These are phyloP conservation scores for Colletotrichum incanum DNA, from an alignment of 2,329 filamentous ascomycete genomes.

Conservation along the genomic window DNA sequence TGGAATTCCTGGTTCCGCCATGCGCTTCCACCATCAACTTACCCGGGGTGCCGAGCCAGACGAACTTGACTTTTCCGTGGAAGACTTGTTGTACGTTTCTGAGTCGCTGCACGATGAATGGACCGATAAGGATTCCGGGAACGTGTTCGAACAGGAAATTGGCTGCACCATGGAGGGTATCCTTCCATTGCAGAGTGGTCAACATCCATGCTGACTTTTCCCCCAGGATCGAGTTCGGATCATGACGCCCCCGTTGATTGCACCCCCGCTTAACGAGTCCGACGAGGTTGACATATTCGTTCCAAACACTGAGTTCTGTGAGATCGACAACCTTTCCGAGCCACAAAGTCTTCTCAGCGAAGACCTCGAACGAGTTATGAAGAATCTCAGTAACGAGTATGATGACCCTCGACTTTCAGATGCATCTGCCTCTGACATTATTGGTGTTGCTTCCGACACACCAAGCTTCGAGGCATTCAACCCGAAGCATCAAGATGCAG, in stretches of 20 bases:
- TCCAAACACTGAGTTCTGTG: constrained; percentile 42
- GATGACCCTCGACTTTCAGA: background rate
- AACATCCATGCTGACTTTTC: constrained; percentile 34
- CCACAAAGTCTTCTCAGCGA: constrained; percentile 47
- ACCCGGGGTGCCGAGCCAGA: constrained; percentile 20
- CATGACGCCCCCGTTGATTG: constrained; percentile 19
- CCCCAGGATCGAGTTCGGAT: background rate
- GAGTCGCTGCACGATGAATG: background rate
- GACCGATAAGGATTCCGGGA: background rate
- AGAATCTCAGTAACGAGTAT: constrained; percentile 4
- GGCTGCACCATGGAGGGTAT: background rate
- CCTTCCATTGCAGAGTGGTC: background rate
- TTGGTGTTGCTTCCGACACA: background rate
- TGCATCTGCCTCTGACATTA: background rate
- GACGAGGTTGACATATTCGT: constrained; percentile 44
- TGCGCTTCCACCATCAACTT: constrained; percentile 35
- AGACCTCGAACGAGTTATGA: constrained; percentile 31
- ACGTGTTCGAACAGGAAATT: constrained; percentile 22
- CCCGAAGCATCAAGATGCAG: constrained; percentile 1
- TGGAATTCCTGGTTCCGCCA: constrained; percentile 22
- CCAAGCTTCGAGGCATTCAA: constrained; percentile 18
- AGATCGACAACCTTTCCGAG: constrained; percentile 52
- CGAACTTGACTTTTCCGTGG: constrained; percentile 27
- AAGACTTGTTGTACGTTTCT: constrained; percentile 24
- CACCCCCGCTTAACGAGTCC: background rate